Base-by-base conservation (phyloP, 352 stramenopile genomes). In the Phytophthora cactorum region DNA sequence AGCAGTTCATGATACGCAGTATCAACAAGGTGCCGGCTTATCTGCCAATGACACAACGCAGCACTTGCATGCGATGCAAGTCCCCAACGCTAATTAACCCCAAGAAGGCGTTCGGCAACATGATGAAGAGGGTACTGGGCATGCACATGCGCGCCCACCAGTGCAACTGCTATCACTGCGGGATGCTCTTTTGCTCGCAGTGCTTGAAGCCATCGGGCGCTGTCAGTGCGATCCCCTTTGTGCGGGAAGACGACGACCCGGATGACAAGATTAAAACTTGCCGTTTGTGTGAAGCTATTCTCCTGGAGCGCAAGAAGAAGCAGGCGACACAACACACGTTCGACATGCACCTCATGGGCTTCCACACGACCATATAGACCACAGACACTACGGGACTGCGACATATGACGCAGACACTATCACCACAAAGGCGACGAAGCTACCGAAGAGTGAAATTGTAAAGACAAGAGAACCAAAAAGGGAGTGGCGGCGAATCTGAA, bases 111-210 rank as follows among this genome's bases (percentile, higher is more conserved):
- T 38, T 91, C 7, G 58, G 64, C 15, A 91, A 91, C 66, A 74
- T 88, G 47, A 66, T 93, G 56, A 91, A 88, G 68, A 77, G 52
- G 29, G 28, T 84, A 1, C 17, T 93, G 17, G 81, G 83, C 43
- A 52, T 78, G 38, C 71, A 72, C 25, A 60, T 86, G 66, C 68
- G 71, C 14, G 66, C 63, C 44, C 77, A 88, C 52, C 76, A 90
- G 58, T 79, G 79, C 72, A 93, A 92, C 59, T 95, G 86, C 74
- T 95, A 93, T 73, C 86, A 93, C 63, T 95, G 86, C 66, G 86
- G 86, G 1, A 76, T 92, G 53, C 66, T 95, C 27, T 95, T 88
- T 54, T 95, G 86, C 62, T 66, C 59, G 25, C 59, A 89, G 52
- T 95, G 86, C 54, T 68, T 92, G 12, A 88, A 79, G 49, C 75